A percentile compares a stretch with the other conserved stretches of the same genome.
Evolutionary conservation across 176 grass and related monocot species (phyloP).

Genomic region (Dactylis glomerata): DNA sequence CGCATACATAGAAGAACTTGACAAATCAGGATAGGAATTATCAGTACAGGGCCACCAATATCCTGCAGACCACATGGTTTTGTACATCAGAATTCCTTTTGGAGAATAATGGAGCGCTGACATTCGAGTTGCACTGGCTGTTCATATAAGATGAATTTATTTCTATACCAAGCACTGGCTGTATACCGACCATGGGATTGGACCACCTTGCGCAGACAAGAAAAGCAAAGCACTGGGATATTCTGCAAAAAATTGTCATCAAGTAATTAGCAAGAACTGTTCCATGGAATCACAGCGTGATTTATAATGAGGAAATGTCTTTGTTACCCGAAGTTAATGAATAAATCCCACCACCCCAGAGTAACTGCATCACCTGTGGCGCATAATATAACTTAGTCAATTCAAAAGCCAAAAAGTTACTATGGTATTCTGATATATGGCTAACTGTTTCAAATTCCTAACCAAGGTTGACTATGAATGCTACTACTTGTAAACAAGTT

Average conservation of each 20-base stretch:
- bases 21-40: conserved; percentile 57
- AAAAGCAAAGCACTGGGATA: conserved; percentile 72
- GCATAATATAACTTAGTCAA: conserved; percentile 21
- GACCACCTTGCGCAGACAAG: conserved; percentile 69
- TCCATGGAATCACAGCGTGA: not conserved
- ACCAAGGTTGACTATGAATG: conserved; percentile 14
- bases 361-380: conserved; percentile 59
- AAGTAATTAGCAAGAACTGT: conserved; percentile 19
- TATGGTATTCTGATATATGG: not conserved
- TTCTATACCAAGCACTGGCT: conserved; percentile 33
- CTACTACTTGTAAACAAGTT: conserved; percentile 11
- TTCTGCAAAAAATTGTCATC: conserved; percentile 37
- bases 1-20: conserved; percentile 77
- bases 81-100: conserved; percentile 37
- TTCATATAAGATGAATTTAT: conserved; percentile 27
- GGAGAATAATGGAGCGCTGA: conserved; percentile 29
- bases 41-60: conserved; percentile 61
- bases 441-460: not conserved
- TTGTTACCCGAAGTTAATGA: conserved; percentile 80
- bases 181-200: conserved; percentile 60
- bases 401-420: conserved; percentile 4
- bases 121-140: conserved; percentile 31
- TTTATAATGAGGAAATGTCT: conserved; percentile 15
- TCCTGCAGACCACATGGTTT: conserved; percentile 51
- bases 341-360: conserved; percentile 83